These are phyloP conservation scores for Macadamia integrifolia DNA, from an alignment of 164 flowering plant species.

Conservation along the genomic window DNA sequence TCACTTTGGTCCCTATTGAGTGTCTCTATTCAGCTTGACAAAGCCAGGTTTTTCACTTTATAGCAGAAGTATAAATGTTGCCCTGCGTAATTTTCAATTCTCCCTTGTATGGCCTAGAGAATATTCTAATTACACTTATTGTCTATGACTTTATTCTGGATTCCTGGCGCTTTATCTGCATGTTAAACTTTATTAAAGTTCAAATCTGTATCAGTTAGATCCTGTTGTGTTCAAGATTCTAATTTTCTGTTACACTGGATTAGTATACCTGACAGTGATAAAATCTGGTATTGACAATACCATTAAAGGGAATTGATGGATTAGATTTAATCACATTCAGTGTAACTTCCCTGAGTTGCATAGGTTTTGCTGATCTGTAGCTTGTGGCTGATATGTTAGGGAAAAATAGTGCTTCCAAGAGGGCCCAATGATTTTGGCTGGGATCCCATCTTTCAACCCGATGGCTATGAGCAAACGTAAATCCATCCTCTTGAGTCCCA, in stretches of 20 bases:
- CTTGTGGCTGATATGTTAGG: conserved; percentile 36
- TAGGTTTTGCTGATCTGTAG: background rate
- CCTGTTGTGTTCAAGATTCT: background rate
- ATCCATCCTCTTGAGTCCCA: background rate
- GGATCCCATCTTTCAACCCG: conserved; percentile 97
- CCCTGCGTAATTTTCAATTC: too few species aligned
- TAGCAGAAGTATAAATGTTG: too few species aligned
- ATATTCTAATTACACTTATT: too few species aligned
- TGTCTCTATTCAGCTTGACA: too few species aligned
- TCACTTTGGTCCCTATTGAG: too few species aligned
- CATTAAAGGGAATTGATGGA: background rate
- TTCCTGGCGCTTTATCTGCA: too few species aligned
- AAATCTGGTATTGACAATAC: background rate
- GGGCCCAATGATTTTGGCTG: conserved; percentile 95
- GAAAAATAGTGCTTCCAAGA: conserved; percentile 79
- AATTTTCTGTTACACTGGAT: background rate
- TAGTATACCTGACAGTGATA: too few species aligned
- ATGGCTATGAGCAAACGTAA: conserved; percentile 90
- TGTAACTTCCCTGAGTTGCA: background rate
- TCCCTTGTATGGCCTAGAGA: too few species aligned
- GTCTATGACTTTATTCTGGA: too few species aligned
- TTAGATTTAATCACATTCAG: background rate
- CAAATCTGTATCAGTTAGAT: too few species aligned
- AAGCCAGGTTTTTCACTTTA: too few species aligned
- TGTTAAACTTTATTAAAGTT: too few species aligned